A percentile compares a stretch with the other conserved stretches of the same genome.
Evolutionary conservation across 495 filamentous ascomycete genomes (phyloP).

Genomic region (Aspergillus biplanus): DNA sequence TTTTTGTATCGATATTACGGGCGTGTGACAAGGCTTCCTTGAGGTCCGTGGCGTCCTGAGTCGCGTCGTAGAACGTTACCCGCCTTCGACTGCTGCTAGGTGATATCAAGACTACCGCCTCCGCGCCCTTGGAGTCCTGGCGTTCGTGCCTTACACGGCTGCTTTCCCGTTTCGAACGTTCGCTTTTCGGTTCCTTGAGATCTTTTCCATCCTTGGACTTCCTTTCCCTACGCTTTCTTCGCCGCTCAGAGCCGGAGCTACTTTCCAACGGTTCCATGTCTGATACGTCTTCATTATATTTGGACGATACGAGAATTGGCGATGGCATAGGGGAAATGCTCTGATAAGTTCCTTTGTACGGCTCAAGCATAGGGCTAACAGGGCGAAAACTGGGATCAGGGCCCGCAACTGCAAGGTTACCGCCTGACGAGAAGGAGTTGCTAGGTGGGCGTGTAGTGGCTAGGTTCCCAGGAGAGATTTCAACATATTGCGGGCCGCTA

Average conservation of each 20-base stretch:
- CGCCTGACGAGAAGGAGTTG: slow-evolving; percentile 45
- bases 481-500: slow-evolving; percentile 45
- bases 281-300: slow-evolving; percentile 53
- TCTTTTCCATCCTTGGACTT: slow-evolving; percentile 35
- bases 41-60: slow-evolving; percentile 74
- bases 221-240: slow-evolving; percentile 34
- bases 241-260: slow-evolving; percentile 40
- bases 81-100: slow-evolving; percentile 43
- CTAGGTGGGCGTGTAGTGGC: slow-evolving; percentile 37
- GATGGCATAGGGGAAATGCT: slow-evolving; percentile 94
- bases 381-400: slow-evolving; percentile 55
- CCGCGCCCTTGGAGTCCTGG: slow-evolving; percentile 31
- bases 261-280: slow-evolving; percentile 51
- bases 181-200: slow-evolving; percentile 34
- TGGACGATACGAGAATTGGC: slow-evolving; percentile 56
- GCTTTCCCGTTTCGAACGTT: slow-evolving; percentile 34
- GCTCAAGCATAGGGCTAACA: slow-evolving; percentile 83
- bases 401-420: slow-evolving; percentile 38
- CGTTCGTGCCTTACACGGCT: slow-evolving; percentile 33
- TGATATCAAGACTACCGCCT: slow-evolving; percentile 35
- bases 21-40: slow-evolving; percentile 73
- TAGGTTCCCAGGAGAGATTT: slow-evolving; percentile 44
- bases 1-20: slow-evolving; percentile 65
- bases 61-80: slow-evolving; percentile 74
- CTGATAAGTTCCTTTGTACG: slow-evolving; percentile 94